Evolutionary conservation across 176 grass and related monocot genomes (phyloP).

Genomic region (Avena insularis): DNA sequence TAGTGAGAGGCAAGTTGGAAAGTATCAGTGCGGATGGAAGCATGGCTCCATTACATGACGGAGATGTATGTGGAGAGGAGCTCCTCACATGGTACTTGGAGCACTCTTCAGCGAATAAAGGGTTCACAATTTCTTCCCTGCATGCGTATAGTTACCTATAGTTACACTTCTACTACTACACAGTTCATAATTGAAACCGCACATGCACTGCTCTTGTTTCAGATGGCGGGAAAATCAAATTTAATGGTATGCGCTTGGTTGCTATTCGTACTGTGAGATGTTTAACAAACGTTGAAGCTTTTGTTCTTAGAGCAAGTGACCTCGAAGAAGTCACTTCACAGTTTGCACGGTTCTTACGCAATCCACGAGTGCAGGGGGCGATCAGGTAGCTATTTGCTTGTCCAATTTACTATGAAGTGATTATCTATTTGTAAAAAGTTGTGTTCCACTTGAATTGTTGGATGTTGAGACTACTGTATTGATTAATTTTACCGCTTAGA

Average conservation of each 20-base stretch:
- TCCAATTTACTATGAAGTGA: not conserved
- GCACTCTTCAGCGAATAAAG: conserved; percentile 80
- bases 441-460: not conserved
- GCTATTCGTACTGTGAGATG: conserved; percentile 86
- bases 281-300: conserved; percentile 91
- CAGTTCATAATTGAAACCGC: conserved; percentile 8
- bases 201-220: conserved; percentile 34
- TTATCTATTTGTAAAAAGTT: not conserved
- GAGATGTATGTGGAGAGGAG: conserved; percentile 97
- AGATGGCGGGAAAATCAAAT: conserved; percentile 76
- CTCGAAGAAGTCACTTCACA: conserved; percentile 81
- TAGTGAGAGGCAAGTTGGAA: conserved; percentile 92
- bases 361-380: conserved; percentile 79
- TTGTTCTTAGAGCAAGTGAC: conserved; percentile 81
- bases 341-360: conserved; percentile 81
- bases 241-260: conserved; percentile 77
- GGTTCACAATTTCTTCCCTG: conserved; percentile 49
- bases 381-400: conserved; percentile 46
- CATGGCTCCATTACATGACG: conserved; percentile 69
- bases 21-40: conserved; percentile 81
- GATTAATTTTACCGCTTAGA: not conserved
- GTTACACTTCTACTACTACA: not conserved
- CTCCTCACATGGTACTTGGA: conserved; percentile 97
- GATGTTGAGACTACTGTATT: not conserved
- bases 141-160: not conserved